A percentile compares a stretch with the other conserved stretches of the same genome.
Evolutionary conservation across 2,329 filamentous ascomycete genomes (phyloP).

Genomic region (Colletotrichum kahawae): DNA sequence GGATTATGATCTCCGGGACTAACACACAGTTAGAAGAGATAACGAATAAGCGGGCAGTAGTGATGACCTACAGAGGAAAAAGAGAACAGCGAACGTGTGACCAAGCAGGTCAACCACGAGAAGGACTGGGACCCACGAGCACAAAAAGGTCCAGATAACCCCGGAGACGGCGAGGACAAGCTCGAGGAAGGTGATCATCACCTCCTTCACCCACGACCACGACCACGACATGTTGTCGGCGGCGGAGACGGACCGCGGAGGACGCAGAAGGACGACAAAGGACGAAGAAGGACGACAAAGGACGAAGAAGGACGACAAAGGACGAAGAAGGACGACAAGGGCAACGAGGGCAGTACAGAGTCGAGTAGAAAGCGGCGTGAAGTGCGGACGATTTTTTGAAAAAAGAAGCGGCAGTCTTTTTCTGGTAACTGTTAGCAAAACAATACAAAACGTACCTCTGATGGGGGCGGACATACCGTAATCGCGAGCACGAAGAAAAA

Average conservation of each 20-base stretch:
- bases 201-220: neutral
- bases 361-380: no score
- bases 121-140: fast-evolving
- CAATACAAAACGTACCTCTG: neutral
- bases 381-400: neutral
- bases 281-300: no score
- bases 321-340: neutral
- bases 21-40: neutral
- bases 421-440: neutral
- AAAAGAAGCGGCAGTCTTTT: fast-evolving
- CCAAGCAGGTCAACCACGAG: neutral
- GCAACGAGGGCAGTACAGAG: no score
- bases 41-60: neutral
- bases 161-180: neutral
- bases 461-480: neutral
- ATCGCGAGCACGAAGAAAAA: neutral
- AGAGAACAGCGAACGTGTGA: neutral
- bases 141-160: fast-evolving
- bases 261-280: neutral
- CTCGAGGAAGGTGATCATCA: neutral
- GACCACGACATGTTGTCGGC: no score
- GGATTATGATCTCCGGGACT: neutral
- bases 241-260: no score
- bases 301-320: neutral
- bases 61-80: neutral